phyloP scores from a whole-genome alignment of 2,329 filamentous ascomycete genomes.

The Beauveria sp. region DNA sequence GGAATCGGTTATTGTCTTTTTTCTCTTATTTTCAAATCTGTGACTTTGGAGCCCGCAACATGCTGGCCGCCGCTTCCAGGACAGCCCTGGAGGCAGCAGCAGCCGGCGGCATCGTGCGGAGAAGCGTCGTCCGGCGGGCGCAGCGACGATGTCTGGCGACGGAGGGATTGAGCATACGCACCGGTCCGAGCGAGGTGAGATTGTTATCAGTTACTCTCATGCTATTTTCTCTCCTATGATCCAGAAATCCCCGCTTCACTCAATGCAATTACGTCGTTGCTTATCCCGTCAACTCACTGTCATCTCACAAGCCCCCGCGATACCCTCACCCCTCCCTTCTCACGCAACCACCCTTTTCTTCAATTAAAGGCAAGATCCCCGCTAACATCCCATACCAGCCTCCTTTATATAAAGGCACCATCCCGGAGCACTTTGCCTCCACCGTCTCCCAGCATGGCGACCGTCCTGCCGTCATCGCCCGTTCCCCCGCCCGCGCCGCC shows the following conservation, averaged over 20 bases:
- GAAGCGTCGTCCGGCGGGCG: background rate
- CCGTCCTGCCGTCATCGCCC: slow-evolving; percentile 48
- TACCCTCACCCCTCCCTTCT: background rate
- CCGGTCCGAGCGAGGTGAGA: slow-evolving; percentile 12
- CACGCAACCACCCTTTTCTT: background rate
- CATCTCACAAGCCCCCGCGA: background rate
- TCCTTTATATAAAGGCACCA: slow-evolving; percentile 57
- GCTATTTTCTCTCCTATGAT: background rate
- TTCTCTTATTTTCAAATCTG: background rate
- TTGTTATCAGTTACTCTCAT: background rate
- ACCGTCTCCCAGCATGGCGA: slow-evolving; percentile 60
- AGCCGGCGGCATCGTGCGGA: slow-evolving; percentile 1
- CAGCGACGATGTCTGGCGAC: slow-evolving; percentile 11
- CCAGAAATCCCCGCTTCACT: background rate
- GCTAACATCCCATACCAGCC: slow-evolving; percentile 33
- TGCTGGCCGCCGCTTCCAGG: background rate
- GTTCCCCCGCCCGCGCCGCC: slow-evolving; percentile 34
- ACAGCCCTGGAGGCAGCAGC: background rate
- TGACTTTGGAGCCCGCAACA: background rate
- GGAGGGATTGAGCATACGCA: slow-evolving; percentile 14
- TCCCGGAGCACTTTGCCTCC: slow-evolving; percentile 63
- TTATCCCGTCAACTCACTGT: background rate
- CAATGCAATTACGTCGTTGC: background rate
- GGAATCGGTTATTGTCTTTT: no score
- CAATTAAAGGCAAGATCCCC: background rate